Evolutionary conservation across 495 filamentous ascomycete species (phyloP).

Genomic region (Schizothecium vesticola): DNA sequence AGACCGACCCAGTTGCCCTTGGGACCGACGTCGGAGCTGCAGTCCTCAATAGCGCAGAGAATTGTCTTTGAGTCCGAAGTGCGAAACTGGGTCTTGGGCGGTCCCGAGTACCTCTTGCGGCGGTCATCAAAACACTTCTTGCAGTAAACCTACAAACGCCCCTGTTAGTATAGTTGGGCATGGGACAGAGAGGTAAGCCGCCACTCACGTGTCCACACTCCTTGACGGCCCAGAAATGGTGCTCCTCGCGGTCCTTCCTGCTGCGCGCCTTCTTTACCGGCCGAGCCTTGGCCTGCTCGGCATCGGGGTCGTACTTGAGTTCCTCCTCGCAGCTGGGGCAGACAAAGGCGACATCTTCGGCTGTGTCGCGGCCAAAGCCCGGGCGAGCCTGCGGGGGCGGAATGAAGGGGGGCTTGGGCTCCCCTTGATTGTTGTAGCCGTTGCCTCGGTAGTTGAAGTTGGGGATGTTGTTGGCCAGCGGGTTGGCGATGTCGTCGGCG

Average conservation of each 20-base stretch:
- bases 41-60: slow-evolving; percentile 41
- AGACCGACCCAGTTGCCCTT: slow-evolving; percentile 45
- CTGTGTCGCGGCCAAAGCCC: slow-evolving; percentile 41
- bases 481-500: slow-evolving; percentile 14
- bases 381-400: slow-evolving; percentile 30
- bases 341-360: slow-evolving; percentile 35
- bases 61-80: slow-evolving; percentile 18
- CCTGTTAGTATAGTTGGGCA: neutral
- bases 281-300: slow-evolving; percentile 10
- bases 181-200: neutral
- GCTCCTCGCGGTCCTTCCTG: slow-evolving; percentile 40
- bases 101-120: slow-evolving; percentile 19
- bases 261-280: slow-evolving; percentile 34
- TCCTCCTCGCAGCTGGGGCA: slow-evolving; percentile 45
- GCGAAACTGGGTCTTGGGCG: slow-evolving; percentile 23
- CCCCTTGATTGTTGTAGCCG: slow-evolving; percentile 14
- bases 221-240: slow-evolving; percentile 48
- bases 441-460: slow-evolving; percentile 28
- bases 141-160: slow-evolving; percentile 40
- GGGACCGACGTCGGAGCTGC: slow-evolving; percentile 31
- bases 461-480: slow-evolving; percentile 23
- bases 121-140: slow-evolving; percentile 38
- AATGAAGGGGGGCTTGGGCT: slow-evolving; percentile 28
- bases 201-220: slow-evolving; percentile 44
- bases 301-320: slow-evolving; percentile 40